Evolutionary conservation across 169 alveolate species (phyloP), one percentile per base, ranked within the genome.

Genomic region (Cryptosporidium felis): DNA sequence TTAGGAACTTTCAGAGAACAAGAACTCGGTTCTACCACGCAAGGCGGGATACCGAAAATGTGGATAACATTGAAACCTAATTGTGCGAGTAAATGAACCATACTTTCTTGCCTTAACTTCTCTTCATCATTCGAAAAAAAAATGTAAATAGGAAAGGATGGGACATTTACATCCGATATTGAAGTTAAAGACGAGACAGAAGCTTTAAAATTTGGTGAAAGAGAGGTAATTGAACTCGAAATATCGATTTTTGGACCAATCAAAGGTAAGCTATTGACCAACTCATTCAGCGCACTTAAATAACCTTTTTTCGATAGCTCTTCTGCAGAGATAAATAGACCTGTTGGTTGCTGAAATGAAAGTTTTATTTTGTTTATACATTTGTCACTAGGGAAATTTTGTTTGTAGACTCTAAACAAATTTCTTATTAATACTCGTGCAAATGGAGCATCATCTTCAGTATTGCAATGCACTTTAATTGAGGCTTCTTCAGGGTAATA

Each of bases 31-130:
- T 74, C 85, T 23, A 30, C 74, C 26, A 16, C 21, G 10, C 23
- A 38, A 5, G 38, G 34, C 8, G 85, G 74, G 41, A 36, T 74
- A 53, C 85, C 85, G 40, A 30, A 18, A 26, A 21, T 41, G 26
- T 74, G 85, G 5, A 36, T 21, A 46, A 74, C 85, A 53, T 74
- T 74, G 23, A 74, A 74, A 5, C 85, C 85, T 16, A 74, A 58
- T 32, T 74, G 85, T n/a, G 56, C 40, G 1, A 74, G 53, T 26
- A 74, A 34, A 10, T 74, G 63, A 36, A 74, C 67, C 85, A 74
- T 74, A 5, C 85, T 44, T 16, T 74, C 85, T 23, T 74, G 85
- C 41, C 56, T 45, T 12, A 53, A 12, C 10, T 38, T 53, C 41
- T 74, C 85, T 2, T 58, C 56, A 23, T 74, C 85, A 23, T 49